Base-by-base conservation (phyloP, 768 basidiomycete genomes). In the Termitomyces sp. region DNA sequence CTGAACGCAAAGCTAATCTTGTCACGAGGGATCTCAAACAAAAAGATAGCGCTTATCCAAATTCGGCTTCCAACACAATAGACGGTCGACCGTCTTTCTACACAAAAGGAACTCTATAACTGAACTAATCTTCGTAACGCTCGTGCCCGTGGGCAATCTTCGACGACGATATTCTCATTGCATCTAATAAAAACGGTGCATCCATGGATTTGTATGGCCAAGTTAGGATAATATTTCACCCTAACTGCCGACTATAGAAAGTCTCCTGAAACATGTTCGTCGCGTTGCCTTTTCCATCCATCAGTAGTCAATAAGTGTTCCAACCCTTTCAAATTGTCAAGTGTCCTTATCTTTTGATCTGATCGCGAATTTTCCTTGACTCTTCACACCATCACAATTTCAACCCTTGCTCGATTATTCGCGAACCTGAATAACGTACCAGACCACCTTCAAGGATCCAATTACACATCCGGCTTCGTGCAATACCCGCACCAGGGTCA, bases 1-100 rank as follows among this genome's bases (percentile, higher is more conserved):
- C 47, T 51, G 44, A 50, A 53, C 38, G 48, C 50, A 60, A 59
- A 45, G 40, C 49, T 47, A 47, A 54, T 60, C 54, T 26, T 49
- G 53, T 65, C 62, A 63, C 64, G 62, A 58, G 62, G 55, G 26
- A 38, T 40, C 41, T 22, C 30, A 38, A 60, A 63, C 62, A 63
- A 62, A 62, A 61, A 63, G 57, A 56, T 40, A 58, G 55, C 47
- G 51, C 51, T 61, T 60, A 60, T 49, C 62, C 64, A 42, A 51
- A 53, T 57, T 41, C n/a, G 55, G 62, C 15, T 30, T 57, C n/a
- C 43, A 61, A 60, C 54, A 63, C 62, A 61, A 65, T 60, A 59
- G 54, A 24, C 38, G 7, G n/a, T 59, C 58, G 24, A 42, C 24
- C 28, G 21, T 49, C 45, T 48, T 41, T 48, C 44, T 17, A 54